A percentile compares a stretch with the other conserved stretches of the same genome.
phyloP scores from a whole-genome alignment of 2,329 filamentous ascomycete genomes.

The Boeremia lycopersici region DNA sequence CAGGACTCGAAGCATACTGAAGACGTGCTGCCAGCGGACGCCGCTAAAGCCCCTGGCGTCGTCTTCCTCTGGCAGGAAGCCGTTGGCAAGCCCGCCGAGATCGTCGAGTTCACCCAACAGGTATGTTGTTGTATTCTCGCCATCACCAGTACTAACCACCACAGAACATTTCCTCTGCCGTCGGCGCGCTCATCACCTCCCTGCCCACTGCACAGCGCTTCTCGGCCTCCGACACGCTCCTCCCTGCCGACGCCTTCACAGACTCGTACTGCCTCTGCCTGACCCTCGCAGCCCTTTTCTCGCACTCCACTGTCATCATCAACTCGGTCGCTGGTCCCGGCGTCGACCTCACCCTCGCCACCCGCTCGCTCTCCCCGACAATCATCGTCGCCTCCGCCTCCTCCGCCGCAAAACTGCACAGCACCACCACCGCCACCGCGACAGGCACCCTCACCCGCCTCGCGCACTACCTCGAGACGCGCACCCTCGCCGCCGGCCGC shows the following conservation, averaged over 20 bases:
- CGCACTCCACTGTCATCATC: constrained; percentile 82
- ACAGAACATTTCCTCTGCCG: constrained; percentile 86
- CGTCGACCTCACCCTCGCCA: constrained; percentile 74
- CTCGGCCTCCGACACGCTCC: constrained; percentile 75
- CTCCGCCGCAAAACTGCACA: constrained; percentile 72
- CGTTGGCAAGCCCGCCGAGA: constrained; percentile 60
- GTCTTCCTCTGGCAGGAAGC: constrained; percentile 70
- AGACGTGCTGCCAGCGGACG: constrained; percentile 67
- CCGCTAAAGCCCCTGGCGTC: constrained; percentile 58
- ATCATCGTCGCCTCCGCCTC: constrained; percentile 79
- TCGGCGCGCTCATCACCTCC: constrained; percentile 76
- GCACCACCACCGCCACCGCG: constrained; percentile 64
- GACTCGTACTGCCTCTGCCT: constrained; percentile 79
- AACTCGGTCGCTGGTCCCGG: constrained; percentile 82
- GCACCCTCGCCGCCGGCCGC: constrained; percentile 72
- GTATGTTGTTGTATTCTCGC: constrained; percentile 42
- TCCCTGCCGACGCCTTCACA: constrained; percentile 81
- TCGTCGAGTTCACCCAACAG: constrained; percentile 79
- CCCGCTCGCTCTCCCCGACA: constrained; percentile 77
- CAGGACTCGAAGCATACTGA: constrained; percentile 64
- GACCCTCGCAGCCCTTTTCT: constrained; percentile 81
- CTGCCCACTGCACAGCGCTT: constrained; percentile 78
- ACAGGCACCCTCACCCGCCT: constrained; percentile 68
- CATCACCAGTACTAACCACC: constrained; percentile 13
- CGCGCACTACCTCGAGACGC: constrained; percentile 74